phyloP scores from a whole-genome alignment of 805 yeast genomes.

The Wickerhamomyces silvicola region DNA sequence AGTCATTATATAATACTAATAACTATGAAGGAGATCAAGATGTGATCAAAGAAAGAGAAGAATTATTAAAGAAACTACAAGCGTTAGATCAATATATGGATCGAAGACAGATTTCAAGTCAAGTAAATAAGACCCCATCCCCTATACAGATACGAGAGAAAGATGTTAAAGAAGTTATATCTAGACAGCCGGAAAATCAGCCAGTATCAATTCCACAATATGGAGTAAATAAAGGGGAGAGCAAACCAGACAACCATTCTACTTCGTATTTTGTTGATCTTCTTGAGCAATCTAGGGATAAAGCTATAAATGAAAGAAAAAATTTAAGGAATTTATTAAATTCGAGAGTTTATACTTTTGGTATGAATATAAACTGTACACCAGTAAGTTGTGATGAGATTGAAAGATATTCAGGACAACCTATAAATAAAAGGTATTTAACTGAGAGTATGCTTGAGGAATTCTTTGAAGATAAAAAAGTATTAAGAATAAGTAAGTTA shows the following conservation, averaged over 20 bases:
- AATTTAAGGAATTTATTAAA: slow-evolving; percentile 23
- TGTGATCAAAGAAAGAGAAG: not conserved
- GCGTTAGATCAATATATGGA: too few relatives aligned
- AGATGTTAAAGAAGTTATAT: too few relatives aligned
- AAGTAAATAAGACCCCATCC: too few relatives aligned
- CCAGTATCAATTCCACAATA: slow-evolving; percentile 8
- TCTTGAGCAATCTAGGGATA: slow-evolving; percentile 21
- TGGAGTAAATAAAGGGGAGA: too few relatives aligned
- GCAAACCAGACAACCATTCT: slow-evolving; percentile 21
- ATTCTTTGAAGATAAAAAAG: slow-evolving; percentile 42
- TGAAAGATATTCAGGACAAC: slow-evolving; percentile 41
- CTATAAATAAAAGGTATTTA: slow-evolving; percentile 42
- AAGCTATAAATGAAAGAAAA: slow-evolving; percentile 17
- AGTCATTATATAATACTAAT: too few relatives aligned
- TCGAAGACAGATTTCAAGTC: too few relatives aligned
- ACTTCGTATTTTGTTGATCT: slow-evolving; percentile 28
- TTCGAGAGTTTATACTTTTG: slow-evolving; percentile 36
- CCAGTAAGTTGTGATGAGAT: slow-evolving; percentile 32
- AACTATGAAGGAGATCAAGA: not conserved
- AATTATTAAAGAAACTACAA: too few relatives aligned
- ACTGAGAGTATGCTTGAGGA: slow-evolving; percentile 26
- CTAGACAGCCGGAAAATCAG: not conserved
- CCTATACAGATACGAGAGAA: too few relatives aligned
- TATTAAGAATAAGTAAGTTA: slow-evolving; percentile 51
- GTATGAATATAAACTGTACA: slow-evolving; percentile 18